A percentile compares a stretch with the other conserved stretches of the same genome.
Conservation (phyloP, 345 rosid species). For the Lumnitzera racemosa region DNA sequence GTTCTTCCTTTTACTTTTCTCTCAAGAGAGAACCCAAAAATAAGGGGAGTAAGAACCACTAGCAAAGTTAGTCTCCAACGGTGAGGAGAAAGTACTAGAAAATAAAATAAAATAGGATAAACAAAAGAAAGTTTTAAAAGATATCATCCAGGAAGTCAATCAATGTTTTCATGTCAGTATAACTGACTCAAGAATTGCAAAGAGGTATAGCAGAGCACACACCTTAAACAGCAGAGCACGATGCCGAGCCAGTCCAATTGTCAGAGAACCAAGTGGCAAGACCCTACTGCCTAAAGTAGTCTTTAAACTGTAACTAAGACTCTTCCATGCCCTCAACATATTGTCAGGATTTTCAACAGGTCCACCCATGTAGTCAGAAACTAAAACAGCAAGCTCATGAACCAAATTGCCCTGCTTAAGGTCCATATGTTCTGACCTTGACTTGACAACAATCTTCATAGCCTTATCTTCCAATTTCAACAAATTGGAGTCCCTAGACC, state of each 20-base stretch:
- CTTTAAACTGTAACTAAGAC: conserved; percentile 69
- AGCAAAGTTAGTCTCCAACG: no score
- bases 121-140: no score
- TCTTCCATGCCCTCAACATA: conserved; percentile 65
- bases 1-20: no score
- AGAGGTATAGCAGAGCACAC: neutral
- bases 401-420: conserved; percentile 43
- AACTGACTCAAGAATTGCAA: no score
- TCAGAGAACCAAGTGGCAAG: conserved; percentile 84
- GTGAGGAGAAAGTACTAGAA: no score
- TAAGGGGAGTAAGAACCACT: no score
- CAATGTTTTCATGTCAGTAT: neutral
- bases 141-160: no score
- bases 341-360: conserved; percentile 67
- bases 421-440: conserved; percentile 43
- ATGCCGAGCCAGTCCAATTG: conserved; percentile 92
- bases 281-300: conserved; percentile 78
- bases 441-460: conserved; percentile 47
- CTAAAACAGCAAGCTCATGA: conserved; percentile 64
- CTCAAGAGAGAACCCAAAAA: no score
- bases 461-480: conserved; percentile 77
- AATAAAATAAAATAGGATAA: no score
- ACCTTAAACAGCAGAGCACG: conserved; percentile 96
- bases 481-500: conserved; percentile 64
- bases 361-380: conserved; percentile 91